Conservation (phyloP, 1,139 yeast species). For the Saccharomyces hybrid region DNA sequence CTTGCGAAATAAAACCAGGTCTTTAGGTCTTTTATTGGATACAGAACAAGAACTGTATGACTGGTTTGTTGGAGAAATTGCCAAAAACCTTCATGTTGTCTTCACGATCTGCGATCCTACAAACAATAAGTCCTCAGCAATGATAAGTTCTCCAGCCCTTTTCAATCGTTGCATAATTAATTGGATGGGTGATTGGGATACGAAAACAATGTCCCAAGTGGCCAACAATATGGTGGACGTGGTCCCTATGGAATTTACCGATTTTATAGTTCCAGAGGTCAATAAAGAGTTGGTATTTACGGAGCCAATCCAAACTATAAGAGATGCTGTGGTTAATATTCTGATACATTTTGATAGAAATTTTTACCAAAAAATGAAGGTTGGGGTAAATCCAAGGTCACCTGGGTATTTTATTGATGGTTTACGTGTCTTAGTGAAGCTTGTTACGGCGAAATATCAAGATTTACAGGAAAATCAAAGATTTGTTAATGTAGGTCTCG, state of each 20-base stretch:
- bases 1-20: constrained; percentile 53
- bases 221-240: constrained; percentile 38
- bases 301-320: constrained; percentile 26
- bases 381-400: constrained; percentile 22
- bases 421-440: constrained; percentile 40
- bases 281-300: constrained; percentile 14
- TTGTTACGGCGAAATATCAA: constrained; percentile 40
- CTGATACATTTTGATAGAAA: constrained; percentile 43
- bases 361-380: constrained; percentile 7
- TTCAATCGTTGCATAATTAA: constrained; percentile 84
- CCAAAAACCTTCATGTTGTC: constrained; percentile 72
- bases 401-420: constrained; percentile 56
- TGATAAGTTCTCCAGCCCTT: constrained; percentile 79
- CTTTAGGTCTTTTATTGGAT: constrained; percentile 59
- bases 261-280: constrained; percentile 33
- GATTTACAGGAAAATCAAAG: constrained; percentile 61
- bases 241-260: constrained; percentile 48
- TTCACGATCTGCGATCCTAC: constrained; percentile 64
- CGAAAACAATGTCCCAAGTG: constrained; percentile 44
- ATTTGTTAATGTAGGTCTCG: constrained; percentile 67
- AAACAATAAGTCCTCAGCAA: constrained; percentile 35
- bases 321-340: constrained; percentile 45
- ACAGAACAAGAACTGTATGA: constrained; percentile 62
- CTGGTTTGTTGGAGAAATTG: constrained; percentile 69
- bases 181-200: constrained; percentile 87